These are phyloP conservation scores for Heliocybe sulcata DNA, from an alignment of 1,284 basidiomycete genomes.

Conservation along the genomic window DNA sequence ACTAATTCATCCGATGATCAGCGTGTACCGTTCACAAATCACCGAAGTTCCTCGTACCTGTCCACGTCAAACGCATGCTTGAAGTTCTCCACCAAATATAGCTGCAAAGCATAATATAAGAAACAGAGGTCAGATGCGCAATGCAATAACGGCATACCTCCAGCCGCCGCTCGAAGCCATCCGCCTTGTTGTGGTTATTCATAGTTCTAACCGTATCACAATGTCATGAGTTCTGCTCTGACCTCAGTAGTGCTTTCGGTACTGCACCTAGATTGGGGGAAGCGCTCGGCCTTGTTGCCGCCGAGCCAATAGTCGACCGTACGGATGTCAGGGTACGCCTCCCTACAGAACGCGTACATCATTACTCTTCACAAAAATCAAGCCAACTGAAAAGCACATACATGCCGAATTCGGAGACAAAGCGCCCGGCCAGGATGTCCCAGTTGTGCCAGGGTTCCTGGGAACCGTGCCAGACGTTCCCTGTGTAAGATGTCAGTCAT, in stretches of 20 bases:
- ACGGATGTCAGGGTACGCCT: slow-evolving; percentile 77
- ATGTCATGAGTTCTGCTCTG: slow-evolving; percentile 12
- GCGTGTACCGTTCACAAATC: neutral
- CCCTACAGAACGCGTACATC: slow-evolving; percentile 33
- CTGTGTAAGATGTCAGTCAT: neutral
- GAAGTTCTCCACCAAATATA: slow-evolving; percentile 88
- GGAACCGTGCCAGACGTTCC: slow-evolving; percentile 54
- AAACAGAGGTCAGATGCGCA: slow-evolving; percentile 57
- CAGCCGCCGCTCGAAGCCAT: slow-evolving; percentile 81
- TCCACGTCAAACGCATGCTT: slow-evolving; percentile 85
- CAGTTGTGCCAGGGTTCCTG: slow-evolving; percentile 53
- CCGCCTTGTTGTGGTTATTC: slow-evolving; percentile 85
- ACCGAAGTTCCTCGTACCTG: slow-evolving; percentile 32
- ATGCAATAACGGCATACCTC: slow-evolving; percentile 39
- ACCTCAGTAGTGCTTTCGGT: slow-evolving; percentile 7
- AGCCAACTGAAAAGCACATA: neutral
- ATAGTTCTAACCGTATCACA: slow-evolving; percentile 38
- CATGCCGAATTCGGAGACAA: slow-evolving; percentile 23
- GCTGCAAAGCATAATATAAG: slow-evolving; percentile 25
- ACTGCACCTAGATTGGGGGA: slow-evolving; percentile 76
- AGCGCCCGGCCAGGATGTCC: slow-evolving; percentile 45
- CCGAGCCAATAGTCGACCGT: slow-evolving; percentile 82
- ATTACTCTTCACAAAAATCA: neutral
- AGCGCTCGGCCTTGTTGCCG: slow-evolving; percentile 61
- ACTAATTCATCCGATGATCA: slow-evolving; percentile 20